Percentiles rank a stretch among this genome's conserved stretches.
These are phyloP conservation scores for Aspergillus spinulosporus DNA, from an alignment of 2,329 filamentous ascomycete genomes.

Conservation along the genomic window DNA sequence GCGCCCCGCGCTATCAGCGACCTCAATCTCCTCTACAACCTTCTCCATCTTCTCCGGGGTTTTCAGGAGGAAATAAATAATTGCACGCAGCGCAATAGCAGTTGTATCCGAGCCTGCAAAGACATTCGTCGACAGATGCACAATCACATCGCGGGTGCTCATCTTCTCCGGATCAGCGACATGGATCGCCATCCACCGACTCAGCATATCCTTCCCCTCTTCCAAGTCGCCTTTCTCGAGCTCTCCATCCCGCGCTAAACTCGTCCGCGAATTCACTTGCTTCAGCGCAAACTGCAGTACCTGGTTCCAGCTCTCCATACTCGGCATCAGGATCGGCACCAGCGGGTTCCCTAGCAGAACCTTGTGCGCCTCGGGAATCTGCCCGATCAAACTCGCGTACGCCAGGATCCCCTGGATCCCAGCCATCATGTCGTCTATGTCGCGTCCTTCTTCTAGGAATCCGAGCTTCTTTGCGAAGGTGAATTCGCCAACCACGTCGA, in stretches of 20 bases:
- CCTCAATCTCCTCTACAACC: constrained; percentile 50
- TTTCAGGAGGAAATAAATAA: constrained; percentile 6
- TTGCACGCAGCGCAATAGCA: constrained; percentile 4
- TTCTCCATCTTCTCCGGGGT: constrained; percentile 18
- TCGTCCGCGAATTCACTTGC: constrained; percentile 6
- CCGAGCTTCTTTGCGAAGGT: constrained; percentile 75
- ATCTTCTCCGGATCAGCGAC: constrained; percentile 1
- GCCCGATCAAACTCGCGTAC: constrained; percentile 51
- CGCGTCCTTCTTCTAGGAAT: constrained; percentile 71
- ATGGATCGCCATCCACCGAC: constrained; percentile 8
- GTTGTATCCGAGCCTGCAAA: constrained; percentile 5
- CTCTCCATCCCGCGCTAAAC: background rate
- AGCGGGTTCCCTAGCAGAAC: constrained; percentile 34
- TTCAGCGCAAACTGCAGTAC: constrained; percentile 11
- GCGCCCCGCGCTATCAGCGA: constrained; percentile 43
- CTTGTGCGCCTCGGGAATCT: constrained; percentile 69
- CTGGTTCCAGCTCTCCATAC: constrained; percentile 11
- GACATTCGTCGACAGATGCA: constrained; percentile 6
- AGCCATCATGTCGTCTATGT: constrained; percentile 70
- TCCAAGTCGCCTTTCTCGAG: background rate
- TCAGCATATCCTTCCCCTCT: constrained; percentile 8
- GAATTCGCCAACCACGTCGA: constrained; percentile 76
- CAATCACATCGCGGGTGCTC: constrained; percentile 7
- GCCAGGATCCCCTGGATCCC: constrained; percentile 51
- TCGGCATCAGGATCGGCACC: background rate